Evolutionary conservation across 139 green algal species (phyloP).

Genomic region (Chlorella ohadii): DNA sequence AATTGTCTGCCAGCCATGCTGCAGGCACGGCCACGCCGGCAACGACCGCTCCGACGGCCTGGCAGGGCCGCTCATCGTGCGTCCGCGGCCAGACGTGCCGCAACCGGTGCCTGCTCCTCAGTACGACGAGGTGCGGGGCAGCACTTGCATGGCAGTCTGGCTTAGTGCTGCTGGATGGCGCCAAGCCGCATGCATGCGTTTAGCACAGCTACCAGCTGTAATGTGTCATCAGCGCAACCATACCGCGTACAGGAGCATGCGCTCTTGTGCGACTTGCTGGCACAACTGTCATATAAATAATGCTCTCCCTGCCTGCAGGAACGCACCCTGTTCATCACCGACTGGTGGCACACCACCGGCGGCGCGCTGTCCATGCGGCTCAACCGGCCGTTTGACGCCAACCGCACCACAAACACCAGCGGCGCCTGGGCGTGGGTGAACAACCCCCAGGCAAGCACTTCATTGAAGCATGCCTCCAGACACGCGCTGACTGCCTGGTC

Average conservation of each 20-base stretch:
- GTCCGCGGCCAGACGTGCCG: background rate
- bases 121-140: slow-evolving; percentile 38
- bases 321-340: slow-evolving; percentile 45
- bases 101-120: slow-evolving; percentile 3
- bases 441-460: slow-evolving; percentile 15
- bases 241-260: too few relatives aligned
- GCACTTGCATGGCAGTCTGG: too few relatives aligned
- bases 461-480: too few relatives aligned
- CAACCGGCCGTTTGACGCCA: slow-evolving; percentile 50
- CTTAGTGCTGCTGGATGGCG: too few relatives aligned
- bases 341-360: slow-evolving; percentile 53
- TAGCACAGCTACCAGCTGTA: too few relatives aligned
- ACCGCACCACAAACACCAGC: background rate
- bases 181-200: too few relatives aligned
- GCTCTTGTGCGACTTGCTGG: too few relatives aligned
- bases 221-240: too few relatives aligned
- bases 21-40: slow-evolving; percentile 67
- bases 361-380: slow-evolving; percentile 1
- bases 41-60: slow-evolving; percentile 63
- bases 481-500: too few relatives aligned
- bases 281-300: too few relatives aligned
- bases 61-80: slow-evolving; percentile 64
- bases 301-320: slow-evolving; percentile 9
- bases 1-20: too few relatives aligned
- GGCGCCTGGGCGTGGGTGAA: slow-evolving; percentile 8